phyloP scores from a whole-genome alignment of 2,329 filamentous ascomycete species.

The Xylariaceae sp. region DNA sequence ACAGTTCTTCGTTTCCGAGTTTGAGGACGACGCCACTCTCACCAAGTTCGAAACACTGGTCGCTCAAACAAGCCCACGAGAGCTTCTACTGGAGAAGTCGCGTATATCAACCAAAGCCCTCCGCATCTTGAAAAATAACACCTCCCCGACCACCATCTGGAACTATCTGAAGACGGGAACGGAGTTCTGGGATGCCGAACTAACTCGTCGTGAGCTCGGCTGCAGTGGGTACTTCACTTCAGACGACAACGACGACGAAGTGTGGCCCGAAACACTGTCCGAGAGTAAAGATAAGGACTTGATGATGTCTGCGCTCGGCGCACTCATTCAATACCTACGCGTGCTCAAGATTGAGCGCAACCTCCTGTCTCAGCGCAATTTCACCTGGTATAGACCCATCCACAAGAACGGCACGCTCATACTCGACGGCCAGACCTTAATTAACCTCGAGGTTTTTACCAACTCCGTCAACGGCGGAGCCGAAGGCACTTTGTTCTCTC shows the following conservation, averaged over 20 bases:
- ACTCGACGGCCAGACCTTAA: conserved; percentile 89
- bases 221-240: conserved; percentile 71
- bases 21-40: conserved; percentile 84
- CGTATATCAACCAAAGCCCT: conserved; percentile 80
- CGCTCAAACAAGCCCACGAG: conserved; percentile 82
- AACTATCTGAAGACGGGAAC: conserved; percentile 80
- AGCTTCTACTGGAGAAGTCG: conserved; percentile 84
- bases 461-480: conserved; percentile 83
- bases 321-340: conserved; percentile 78
- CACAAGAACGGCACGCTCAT: conserved; percentile 84
- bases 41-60: conserved; percentile 97
- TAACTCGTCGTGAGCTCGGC: conserved; percentile 73
- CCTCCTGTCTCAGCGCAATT: conserved; percentile 83
- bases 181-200: conserved; percentile 88
- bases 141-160: conserved; percentile 87
- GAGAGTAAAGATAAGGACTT: conserved; percentile 72
- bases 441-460: conserved; percentile 95
- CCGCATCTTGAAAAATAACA: conserved; percentile 94
- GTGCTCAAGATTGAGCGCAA: conserved; percentile 83
- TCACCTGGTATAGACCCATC: conserved; percentile 88
- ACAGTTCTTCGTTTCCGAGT: conserved; percentile 89
- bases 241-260: conserved; percentile 44
- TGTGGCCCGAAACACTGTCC: conserved; percentile 70
- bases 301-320: conserved; percentile 86
- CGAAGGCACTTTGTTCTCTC: conserved; percentile 81